Conservation (phyloP, 2,329 filamentous ascomycete species). For the Aureobasidium pullulans region DNA sequence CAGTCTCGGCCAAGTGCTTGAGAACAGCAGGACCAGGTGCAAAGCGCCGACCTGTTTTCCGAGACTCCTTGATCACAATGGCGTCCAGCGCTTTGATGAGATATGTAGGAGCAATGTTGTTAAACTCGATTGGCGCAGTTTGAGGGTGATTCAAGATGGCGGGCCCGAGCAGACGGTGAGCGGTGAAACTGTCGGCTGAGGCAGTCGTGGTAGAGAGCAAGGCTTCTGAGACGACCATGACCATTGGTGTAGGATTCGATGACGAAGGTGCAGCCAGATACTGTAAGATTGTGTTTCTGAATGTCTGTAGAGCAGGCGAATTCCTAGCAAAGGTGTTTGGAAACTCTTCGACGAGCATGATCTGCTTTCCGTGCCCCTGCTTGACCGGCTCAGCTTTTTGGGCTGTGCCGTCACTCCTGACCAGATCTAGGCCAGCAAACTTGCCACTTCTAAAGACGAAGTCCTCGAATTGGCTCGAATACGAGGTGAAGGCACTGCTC, state of each 20-base stretch:
- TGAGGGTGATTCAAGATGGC: slow-evolving; percentile 77
- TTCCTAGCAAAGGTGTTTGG: slow-evolving; percentile 42
- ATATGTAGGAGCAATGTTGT: slow-evolving; percentile 78
- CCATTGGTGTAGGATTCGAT: slow-evolving; percentile 37
- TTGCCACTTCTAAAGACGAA: slow-evolving; percentile 77
- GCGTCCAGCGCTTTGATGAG: slow-evolving; percentile 77
- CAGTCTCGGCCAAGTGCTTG: slow-evolving; percentile 72
- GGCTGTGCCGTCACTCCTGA: slow-evolving; percentile 8
- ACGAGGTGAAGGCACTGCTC: slow-evolving; percentile 58
- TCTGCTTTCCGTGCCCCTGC: slow-evolving; percentile 25
- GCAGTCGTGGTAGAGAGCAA: slow-evolving; percentile 77
- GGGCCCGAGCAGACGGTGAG: slow-evolving; percentile 78
- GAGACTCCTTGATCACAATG: slow-evolving; percentile 77
- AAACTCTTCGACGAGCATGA: slow-evolving; percentile 44
- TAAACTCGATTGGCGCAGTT: slow-evolving; percentile 81
- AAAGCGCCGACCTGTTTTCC: slow-evolving; percentile 64
- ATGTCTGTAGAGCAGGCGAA: slow-evolving; percentile 38
- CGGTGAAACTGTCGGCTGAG: slow-evolving; percentile 84
- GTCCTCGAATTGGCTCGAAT: slow-evolving; percentile 79
- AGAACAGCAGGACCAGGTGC: slow-evolving; percentile 74
- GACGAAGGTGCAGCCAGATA: slow-evolving; percentile 55
- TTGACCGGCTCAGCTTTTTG: slow-evolving; percentile 1
- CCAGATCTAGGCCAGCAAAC: slow-evolving; percentile 62
- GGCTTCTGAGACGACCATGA: slow-evolving; percentile 89
- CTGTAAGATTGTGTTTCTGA: slow-evolving; percentile 66